phyloP scores from a whole-genome alignment of 2,329 filamentous ascomycete species.

The Nemania serpens region DNA sequence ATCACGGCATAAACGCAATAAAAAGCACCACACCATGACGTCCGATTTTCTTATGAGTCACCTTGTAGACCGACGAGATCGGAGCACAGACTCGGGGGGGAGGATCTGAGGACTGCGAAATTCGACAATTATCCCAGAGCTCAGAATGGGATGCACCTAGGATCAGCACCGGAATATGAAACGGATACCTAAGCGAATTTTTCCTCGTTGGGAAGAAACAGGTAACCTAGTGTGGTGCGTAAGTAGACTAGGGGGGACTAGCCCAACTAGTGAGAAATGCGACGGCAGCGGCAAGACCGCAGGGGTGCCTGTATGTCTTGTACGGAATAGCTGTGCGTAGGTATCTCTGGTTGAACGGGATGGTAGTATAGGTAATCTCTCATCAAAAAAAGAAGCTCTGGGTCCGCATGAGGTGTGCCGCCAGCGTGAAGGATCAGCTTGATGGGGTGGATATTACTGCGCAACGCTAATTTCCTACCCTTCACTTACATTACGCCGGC shows the following conservation, averaged over 20 bases:
- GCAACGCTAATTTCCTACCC: conserved; percentile 30
- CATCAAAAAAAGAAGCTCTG: conserved; percentile 20
- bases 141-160: conserved; percentile 3
- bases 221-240: too few relatives aligned
- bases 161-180: conserved; percentile 9
- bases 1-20: conserved; percentile 38
- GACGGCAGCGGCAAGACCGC: conserved; percentile 12
- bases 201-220: conserved; percentile 8
- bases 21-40: conserved; percentile 32
- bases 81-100: conserved; percentile 12
- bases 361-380: conserved; percentile 11
- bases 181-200: conserved; percentile 12
- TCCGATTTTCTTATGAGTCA: conserved; percentile 38
- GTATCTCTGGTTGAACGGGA: conserved; percentile 13
- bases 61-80: conserved; percentile 28
- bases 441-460: conserved; percentile 21
- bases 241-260: neutral
- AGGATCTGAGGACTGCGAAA: conserved; percentile 5
- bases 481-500: conserved; percentile 3
- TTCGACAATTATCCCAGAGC: neutral
- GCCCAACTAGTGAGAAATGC: conserved; percentile 20
- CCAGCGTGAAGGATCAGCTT: conserved; percentile 18
- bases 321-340: too few relatives aligned
- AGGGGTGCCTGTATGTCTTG: conserved; percentile 2
- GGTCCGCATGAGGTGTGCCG: conserved; percentile 22